Evolutionary conservation across 2,329 filamentous ascomycete genomes (phyloP).

Genomic region (Fusarium multiceps): DNA sequence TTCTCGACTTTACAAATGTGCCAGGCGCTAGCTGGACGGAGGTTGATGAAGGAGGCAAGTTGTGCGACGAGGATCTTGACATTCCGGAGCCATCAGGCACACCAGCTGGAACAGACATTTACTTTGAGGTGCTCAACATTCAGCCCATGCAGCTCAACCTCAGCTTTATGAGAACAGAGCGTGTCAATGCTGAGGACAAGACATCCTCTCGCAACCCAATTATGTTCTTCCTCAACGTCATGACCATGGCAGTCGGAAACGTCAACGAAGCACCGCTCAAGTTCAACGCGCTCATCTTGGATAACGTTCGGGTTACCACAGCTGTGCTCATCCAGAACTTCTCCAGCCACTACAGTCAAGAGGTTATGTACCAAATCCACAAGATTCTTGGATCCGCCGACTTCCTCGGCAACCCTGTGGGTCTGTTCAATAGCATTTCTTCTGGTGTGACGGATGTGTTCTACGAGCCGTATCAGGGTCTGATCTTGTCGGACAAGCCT

Average conservation of each 20-base stretch:
- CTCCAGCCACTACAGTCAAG: conserved; percentile 95
- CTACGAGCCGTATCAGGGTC: conserved; percentile 97
- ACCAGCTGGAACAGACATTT: conserved; percentile 90
- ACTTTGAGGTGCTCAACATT: conserved; percentile 96
- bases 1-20: conserved; percentile 94
- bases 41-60: conserved; percentile 78
- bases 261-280: conserved; percentile 97
- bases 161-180: conserved; percentile 95
- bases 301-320: conserved; percentile 93
- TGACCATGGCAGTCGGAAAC: conserved; percentile 99
- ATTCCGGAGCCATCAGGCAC: conserved; percentile 91
- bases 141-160: conserved; percentile 98
- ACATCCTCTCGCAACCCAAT: conserved; percentile 90
- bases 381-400: conserved; percentile 97
- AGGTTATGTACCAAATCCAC: conserved; percentile 94
- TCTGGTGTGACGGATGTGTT: conserved; percentile 98
- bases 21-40: conserved; percentile 83
- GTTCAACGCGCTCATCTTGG: conserved; percentile 91
- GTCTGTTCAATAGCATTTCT: conserved; percentile 97
- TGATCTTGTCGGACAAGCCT: conserved; percentile 94
- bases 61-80: conserved; percentile 90
- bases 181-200: conserved; percentile 95
- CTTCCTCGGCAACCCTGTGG: conserved; percentile 96
- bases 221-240: conserved; percentile 98
- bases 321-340: conserved; percentile 86